Evolutionary conservation across 2,329 filamentous ascomycete genomes (phyloP), one percentile per base, ranked within the genome.

Genomic region (Pseudopithomyces chartarum): DNA sequence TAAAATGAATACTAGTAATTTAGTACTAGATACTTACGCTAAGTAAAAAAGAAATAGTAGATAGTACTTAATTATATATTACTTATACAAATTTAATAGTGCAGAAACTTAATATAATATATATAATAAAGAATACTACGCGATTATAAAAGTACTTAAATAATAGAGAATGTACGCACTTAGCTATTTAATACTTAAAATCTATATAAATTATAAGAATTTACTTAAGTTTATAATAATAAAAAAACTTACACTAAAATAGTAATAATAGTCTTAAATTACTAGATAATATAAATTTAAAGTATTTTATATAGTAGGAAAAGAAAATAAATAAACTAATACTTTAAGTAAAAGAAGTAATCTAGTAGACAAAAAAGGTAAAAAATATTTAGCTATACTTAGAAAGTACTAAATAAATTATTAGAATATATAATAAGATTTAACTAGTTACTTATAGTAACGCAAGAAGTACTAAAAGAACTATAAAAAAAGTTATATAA

Each of bases 151-250:
- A 34, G 17, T 36, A 32, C 26, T 55, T 42, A 49, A 43, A 39
- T 34, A 55, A 34, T 55, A 55, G 34, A 47, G 34, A 22, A 48
- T 55, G 3, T 55, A 55, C 49, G 49, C 49, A 50, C 17, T 46
- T 46, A 54, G 39, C 39, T 54, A 46, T 32, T 46, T 46, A 33
- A 54, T 34, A 15, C 39, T 54, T 45, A 54, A 10, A 33, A 34
- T 45, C 6, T 45, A 6, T 46, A 46, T 23, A 26, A 36, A 45
- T 33, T 46, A 45, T 43, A 52, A 43, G 20, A 52, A 52, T 38
- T 17, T 52, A 20, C 23, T 54, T 36, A 4, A 36, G 17, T 54
- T 54, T 43, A 43, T 26, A n/a, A 43, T 19, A n/a, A 19, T 19
- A n/a, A 43, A 43, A 19, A 19, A 26, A 43, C 19, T 43, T 8